Conservation (phyloP, 2,329 filamentous ascomycete species). For the Cryphonectria naterciae region DNA sequence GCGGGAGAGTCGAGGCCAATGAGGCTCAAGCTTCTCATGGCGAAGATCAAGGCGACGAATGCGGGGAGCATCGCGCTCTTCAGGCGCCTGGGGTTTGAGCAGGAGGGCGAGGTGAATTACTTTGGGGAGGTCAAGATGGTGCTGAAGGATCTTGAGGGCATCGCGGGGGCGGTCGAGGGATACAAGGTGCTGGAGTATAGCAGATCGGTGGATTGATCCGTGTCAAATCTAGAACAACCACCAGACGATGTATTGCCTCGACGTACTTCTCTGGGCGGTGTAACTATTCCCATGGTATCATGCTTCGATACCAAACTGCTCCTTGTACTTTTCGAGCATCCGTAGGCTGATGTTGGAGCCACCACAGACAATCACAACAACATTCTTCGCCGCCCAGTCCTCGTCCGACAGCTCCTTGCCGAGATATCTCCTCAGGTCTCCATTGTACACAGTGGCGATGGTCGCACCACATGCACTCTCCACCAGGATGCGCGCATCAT, state of each 20-base stretch:
- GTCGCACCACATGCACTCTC: conserved; percentile 86
- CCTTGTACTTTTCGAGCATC: conserved; percentile 62
- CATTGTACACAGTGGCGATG: conserved; percentile 69
- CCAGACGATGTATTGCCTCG: not conserved
- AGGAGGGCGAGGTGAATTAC: conserved; percentile 59
- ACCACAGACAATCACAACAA: conserved; percentile 87
- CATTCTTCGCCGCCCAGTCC: conserved; percentile 67
- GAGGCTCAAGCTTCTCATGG: conserved; percentile 38
- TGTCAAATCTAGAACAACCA: not conserved
- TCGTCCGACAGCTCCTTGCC: conserved; percentile 56
- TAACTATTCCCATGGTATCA: not conserved
- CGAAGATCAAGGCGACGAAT: conserved; percentile 60
- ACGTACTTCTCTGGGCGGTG: not conserved
- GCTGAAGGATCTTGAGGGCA: conserved; percentile 38
- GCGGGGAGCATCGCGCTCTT: conserved; percentile 56
- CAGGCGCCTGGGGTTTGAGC: conserved; percentile 53
- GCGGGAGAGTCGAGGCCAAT: conserved; percentile 3
- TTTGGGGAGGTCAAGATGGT: conserved; percentile 63
- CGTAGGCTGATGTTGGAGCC: conserved; percentile 69
- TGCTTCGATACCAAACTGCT: conserved; percentile 45
- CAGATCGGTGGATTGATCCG: conserved; percentile 21
- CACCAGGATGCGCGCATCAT: conserved; percentile 80
- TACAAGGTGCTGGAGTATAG: conserved; percentile 35
- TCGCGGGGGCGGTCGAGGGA: conserved; percentile 27
- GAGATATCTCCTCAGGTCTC: conserved; percentile 63